phyloP scores from a whole-genome alignment of 495 filamentous ascomycete species.

The Talaromyces liani region DNA sequence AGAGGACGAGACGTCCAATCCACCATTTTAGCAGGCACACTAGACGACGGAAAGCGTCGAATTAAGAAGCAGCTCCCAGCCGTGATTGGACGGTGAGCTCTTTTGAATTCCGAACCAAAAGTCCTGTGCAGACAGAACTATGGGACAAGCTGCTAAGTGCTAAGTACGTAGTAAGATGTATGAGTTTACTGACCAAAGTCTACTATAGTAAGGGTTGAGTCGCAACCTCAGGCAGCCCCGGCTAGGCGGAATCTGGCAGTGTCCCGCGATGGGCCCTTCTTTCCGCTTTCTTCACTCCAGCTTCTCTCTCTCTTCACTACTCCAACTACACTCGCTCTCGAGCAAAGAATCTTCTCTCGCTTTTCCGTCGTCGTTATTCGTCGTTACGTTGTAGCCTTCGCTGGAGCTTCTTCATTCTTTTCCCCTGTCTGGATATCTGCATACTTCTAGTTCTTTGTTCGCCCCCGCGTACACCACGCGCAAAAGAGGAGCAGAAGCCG shows the following conservation, averaged over 20 bases:
- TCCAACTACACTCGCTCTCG: not conserved
- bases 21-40: not conserved
- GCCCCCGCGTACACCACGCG: not conserved
- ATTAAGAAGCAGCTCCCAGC: not conserved
- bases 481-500: not conserved
- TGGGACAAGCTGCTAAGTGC: not conserved
- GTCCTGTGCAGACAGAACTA: not conserved
- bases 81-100: not conserved
- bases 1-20: not conserved
- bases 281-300: not conserved
- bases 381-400: not conserved
- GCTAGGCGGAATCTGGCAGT: not conserved
- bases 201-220: not conserved
- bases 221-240: slow-evolving; percentile 4
- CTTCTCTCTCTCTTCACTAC: not conserved
- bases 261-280: slow-evolving; percentile 1
- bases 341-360: not conserved
- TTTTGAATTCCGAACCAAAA: slow-evolving; percentile 1
- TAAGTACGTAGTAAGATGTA: too few species aligned
- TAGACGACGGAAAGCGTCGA: not conserved
- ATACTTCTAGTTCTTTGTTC: not conserved
- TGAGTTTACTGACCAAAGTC: not conserved
- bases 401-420: not conserved
- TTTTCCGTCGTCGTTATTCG: not conserved
- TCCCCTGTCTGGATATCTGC: not conserved